phyloP scores from a whole-genome alignment of 139 green algal genomes.

The Haematococcus sp. region DNA sequence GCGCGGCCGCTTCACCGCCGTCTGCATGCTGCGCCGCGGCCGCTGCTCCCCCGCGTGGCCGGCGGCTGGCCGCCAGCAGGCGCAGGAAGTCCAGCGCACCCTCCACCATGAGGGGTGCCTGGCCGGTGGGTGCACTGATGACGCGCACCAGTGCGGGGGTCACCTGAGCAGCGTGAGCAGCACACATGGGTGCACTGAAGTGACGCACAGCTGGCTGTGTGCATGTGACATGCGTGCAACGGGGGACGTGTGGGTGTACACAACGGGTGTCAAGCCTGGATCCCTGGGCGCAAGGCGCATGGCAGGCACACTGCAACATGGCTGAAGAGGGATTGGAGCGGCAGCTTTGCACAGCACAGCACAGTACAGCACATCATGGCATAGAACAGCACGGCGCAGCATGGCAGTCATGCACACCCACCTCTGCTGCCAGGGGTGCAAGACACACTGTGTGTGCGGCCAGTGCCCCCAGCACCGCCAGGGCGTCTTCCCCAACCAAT shows the following conservation, averaged over 20 bases:
- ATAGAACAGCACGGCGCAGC: too few species aligned
- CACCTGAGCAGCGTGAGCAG: slow-evolving; percentile 12
- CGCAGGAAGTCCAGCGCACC: slow-evolving; percentile 23
- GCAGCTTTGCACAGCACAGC: too few species aligned
- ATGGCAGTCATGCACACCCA: too few species aligned
- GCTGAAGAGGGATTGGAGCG: too few species aligned
- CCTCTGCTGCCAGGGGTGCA: slow-evolving; percentile 22
- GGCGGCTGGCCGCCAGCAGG: slow-evolving; percentile 11
- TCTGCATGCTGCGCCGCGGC: neutral
- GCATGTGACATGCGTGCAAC: too few species aligned
- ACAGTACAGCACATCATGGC: too few species aligned
- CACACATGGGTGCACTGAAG: too few species aligned
- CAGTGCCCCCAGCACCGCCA: slow-evolving; percentile 25
- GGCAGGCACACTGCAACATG: too few species aligned
- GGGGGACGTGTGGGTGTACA: too few species aligned
- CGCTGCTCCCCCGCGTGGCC: too few species aligned
- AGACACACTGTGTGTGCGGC: slow-evolving; percentile 15
- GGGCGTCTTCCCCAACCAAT: slow-evolving; percentile 15
- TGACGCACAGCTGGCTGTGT: neutral
- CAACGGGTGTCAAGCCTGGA: too few species aligned
- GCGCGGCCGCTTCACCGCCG: neutral
- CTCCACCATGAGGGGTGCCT: slow-evolving; percentile 27
- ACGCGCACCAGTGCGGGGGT: slow-evolving; percentile 7
- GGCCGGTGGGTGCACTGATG: neutral
- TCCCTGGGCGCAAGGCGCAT: too few species aligned